Evolutionary conservation across 2,329 filamentous ascomycete genomes (phyloP).

Genomic region (Stromatinia cepivora): DNA sequence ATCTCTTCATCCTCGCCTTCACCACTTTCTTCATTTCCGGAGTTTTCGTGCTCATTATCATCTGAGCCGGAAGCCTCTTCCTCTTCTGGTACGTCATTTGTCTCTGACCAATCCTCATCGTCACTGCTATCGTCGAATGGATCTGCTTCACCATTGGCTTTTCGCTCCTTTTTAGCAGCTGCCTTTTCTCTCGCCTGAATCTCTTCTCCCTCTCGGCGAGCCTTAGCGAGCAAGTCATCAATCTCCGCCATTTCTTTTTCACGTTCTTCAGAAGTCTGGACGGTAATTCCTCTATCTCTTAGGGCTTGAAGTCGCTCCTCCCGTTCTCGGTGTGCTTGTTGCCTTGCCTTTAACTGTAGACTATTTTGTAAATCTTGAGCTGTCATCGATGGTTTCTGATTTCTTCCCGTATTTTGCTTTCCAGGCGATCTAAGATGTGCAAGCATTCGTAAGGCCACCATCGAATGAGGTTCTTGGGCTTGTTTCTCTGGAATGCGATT

Average conservation of each 20-base stretch:
- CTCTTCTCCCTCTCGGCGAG: constrained; percentile 75
- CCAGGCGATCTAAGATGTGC: constrained; percentile 69
- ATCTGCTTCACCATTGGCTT: constrained; percentile 47
- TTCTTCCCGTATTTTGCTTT: constrained; percentile 49
- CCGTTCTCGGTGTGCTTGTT: constrained; percentile 77
- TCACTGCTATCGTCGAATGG: constrained; percentile 54
- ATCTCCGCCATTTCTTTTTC: constrained; percentile 79
- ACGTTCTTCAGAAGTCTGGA: constrained; percentile 85
- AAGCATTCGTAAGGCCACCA: constrained; percentile 70
- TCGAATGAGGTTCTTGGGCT: constrained; percentile 60
- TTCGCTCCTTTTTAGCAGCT: constrained; percentile 64
- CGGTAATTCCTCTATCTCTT: constrained; percentile 73
- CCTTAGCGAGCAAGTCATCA: constrained; percentile 85
- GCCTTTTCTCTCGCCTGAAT: constrained; percentile 77
- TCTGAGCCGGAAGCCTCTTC: constrained; percentile 45
- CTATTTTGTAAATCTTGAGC: constrained; percentile 66
- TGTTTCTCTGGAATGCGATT: constrained; percentile 65
- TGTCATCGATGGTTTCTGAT: constrained; percentile 60
- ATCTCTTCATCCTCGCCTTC: constrained; percentile 28
- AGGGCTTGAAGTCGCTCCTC: constrained; percentile 75
- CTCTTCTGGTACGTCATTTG: constrained; percentile 45
- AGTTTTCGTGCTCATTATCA: constrained; percentile 44
- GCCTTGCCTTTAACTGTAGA: constrained; percentile 70
- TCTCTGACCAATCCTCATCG: constrained; percentile 55
- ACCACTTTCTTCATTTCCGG: constrained; percentile 41